A percentile compares a stretch with the other conserved stretches of the same genome.
Conservation (phyloP, 805 yeast genomes). For the Gaillardinia entomophila region DNA sequence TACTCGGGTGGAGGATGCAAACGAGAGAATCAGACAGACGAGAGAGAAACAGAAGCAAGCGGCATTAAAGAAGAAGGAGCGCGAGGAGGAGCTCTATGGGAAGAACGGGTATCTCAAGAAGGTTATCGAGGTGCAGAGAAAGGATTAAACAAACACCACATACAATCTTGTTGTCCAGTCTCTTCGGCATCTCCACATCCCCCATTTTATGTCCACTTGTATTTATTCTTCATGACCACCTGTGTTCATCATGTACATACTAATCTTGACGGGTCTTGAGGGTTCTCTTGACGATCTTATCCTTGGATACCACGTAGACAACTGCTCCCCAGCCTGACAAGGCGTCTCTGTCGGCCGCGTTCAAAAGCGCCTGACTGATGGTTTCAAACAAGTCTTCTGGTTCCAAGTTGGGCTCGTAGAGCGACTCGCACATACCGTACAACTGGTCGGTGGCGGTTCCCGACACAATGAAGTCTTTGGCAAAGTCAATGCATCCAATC, state of each 20-base stretch:
- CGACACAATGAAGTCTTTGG: conserved; percentile 88
- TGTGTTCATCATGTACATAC: conserved; percentile 2
- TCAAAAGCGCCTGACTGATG: conserved; percentile 85
- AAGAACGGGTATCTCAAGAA: conserved; percentile 65
- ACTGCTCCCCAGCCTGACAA: conserved; percentile 98
- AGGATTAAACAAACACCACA: no score
- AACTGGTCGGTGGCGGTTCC: conserved; percentile 98
- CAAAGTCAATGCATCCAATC: conserved; percentile 94
- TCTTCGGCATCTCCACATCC: no score
- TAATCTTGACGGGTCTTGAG: conserved; percentile 95
- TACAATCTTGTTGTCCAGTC: no score
- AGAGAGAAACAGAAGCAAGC: conserved; percentile 50
- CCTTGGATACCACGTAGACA: conserved; percentile 87
- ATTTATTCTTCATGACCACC: not conserved
- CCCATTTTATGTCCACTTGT: not conserved
- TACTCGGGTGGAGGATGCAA: conserved; percentile 61
- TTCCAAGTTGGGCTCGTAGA: conserved; percentile 89
- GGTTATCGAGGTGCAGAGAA: conserved; percentile 53
- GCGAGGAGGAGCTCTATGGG: conserved; percentile 77
- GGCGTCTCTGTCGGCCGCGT: conserved; percentile 96
- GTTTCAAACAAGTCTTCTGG: conserved; percentile 96
- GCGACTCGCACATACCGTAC: conserved; percentile 96
- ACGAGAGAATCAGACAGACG: conserved; percentile 47
- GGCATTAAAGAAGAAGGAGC: conserved; percentile 52
- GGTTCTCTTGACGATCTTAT: conserved; percentile 80